Evolutionary conservation across 148 eudicot species (phyloP), one percentile per base, ranked within the genome.

Genomic region (Silene latifolia): DNA sequence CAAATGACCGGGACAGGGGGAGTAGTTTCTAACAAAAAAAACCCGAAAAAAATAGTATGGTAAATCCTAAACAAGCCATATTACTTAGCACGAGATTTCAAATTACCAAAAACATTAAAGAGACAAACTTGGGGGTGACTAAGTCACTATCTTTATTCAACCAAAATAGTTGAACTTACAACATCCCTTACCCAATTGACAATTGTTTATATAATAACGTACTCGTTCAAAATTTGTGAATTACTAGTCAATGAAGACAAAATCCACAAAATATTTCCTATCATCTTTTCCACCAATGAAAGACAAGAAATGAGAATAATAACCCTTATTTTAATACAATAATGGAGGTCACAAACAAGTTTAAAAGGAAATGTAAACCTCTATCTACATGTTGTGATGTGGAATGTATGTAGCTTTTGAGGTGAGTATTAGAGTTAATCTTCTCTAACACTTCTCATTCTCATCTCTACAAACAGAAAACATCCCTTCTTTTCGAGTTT

Each of bases 291-390:
- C 25, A 42, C 54, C 56, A 67, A 44, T 67, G 10, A 27, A 18
- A 35, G 56, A 4, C 44, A 53, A 54, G 9, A 65, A 3, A 25
- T 15, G 66, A 59, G 3, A 63, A 21, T 27, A 44, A 44, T 3
- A 72, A 9, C 4, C 18, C 18, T 47, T 19, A 18, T 62, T 68
- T 13, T 19, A 4, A 5, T 42, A 46, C 5, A 19, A 12, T 57
- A 5, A 21, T 42, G 54, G 17, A 4, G n/a, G 27, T 53, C 59
- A 60, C 51, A 78, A 69, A 66, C 9, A 72, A 46, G 44, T 61
- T 58, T 59, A 24, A 67, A 79, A 76, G 69, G 77, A 74, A 81
- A 79, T 71, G 84, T 29, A 77, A 79, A 83, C 86, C 79, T 80
- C 84, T 83, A 57, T 82, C 64, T 68, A 47, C 29, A 63, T 71